Base-by-base conservation (phyloP, 2,329 filamentous ascomycete species). In the Microcyclospora tardicrescens region DNA sequence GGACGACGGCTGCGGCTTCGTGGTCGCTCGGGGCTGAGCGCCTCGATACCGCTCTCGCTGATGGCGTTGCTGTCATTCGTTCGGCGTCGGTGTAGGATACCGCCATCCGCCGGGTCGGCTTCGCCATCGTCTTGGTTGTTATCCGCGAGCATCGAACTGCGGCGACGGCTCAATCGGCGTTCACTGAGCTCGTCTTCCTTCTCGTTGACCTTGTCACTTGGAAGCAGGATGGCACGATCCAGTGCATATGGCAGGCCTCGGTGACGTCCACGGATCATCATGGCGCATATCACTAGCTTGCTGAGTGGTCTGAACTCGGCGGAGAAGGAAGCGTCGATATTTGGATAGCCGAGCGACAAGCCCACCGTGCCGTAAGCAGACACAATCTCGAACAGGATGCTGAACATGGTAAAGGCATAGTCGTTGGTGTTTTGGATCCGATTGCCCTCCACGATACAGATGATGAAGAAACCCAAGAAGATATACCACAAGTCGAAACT, bases 401-500 rank as follows among this genome's bases (percentile, higher is more conserved):
- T 59, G 53, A 71, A 71, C 41, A 68, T 62, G 6, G 63, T 67
- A 54, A 71, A 71, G 8, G 61, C 56, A 44, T 66, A 67, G 37
- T 77, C 64, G 42, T 78, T 67, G 16, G 60, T 63, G 50, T 72
- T 72, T 55, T 82, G 68, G 10, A 98, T 67, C 12, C 78, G 75
- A 6, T 53, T 41, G 3, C 86, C 89, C 63, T 98, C 93, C 24
- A 83, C 78, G 51, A 98, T 94, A 43, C 81, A 73, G 53, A 98
- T 82, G 57, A 96, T 75, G 63, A 98, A 98, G 50, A 93, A 77
- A 1, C 91, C 91, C 15, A 96, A 60, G 56, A 93, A 94, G 41
- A 98, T 81, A 54, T 86, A 98, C 91, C 91, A 98, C 61, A 98
- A 61, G 62, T 98, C 91, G 64, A 98, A 98, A 38, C 86, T 93